Evolutionary conservation across 2,329 filamentous ascomycete species (phyloP), one percentile per base, ranked within the genome.

Genomic region (Fusarium domesticum): DNA sequence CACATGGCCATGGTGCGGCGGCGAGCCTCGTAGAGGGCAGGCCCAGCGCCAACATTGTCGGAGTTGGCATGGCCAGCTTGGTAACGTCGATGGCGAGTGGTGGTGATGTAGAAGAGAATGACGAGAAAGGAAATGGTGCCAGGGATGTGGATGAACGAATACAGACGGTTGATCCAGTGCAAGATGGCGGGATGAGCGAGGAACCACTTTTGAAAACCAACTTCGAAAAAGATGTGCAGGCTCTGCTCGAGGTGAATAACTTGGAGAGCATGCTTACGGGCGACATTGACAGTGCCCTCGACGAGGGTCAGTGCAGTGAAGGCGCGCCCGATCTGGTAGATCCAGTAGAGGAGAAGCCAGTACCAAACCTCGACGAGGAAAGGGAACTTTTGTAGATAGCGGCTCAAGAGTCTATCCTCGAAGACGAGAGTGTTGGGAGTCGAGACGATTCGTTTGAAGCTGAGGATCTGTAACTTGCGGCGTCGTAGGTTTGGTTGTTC

Each of bases 121-220:
- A 76, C 69, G 14, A 73, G 64, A 59, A 87, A 89, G 35, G 84
- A 73, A 53, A 89, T 88, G 6, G 84, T 88, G 12, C 84, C 85
- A 1, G 85, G 85, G 45, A 89, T 89, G 64, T 89, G 85, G 58
- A 89, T 87, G 66, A 87, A 88, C 6, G 84, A 87, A 67, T 89
- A 89, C 19, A 79, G 75, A 58, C 84, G 77, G 66, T 89, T 89
- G 56, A 83, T 85, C 78, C 78, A 87, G 53, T 73, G 77, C 71
- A 89, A 77, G 33, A 84, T 57, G 19, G 69, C 60, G 2, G 81
- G 75, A 39, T 75, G 74, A 16, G 67, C 63, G 45, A 70, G 61
- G 58, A 75, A 75, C 65, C 68, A 74, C 28, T 67, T 64, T 65
- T 89, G 85, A 35, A 88, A 73, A 11, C 69, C 69, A 4, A 80